These are phyloP conservation scores for Pichia thaimueangensis DNA, from an alignment of 805 yeast species.

Conservation along the genomic window DNA sequence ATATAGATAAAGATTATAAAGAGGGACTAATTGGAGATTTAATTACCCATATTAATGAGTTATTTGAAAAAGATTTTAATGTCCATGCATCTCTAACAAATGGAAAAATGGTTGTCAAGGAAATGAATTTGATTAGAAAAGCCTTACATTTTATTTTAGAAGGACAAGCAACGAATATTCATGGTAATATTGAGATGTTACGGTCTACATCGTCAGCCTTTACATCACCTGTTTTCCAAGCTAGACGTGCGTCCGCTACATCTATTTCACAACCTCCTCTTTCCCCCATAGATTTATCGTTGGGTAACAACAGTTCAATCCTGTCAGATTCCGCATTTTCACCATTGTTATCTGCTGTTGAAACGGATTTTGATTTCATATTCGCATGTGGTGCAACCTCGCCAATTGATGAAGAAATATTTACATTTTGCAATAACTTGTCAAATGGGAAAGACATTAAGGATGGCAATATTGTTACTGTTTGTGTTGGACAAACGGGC, in stretches of 20 bases:
- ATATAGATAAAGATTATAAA: slow-evolving; percentile 56
- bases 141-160: slow-evolving; percentile 50
- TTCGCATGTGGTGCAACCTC: slow-evolving; percentile 62
- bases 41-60: slow-evolving; percentile 76
- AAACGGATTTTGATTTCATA: slow-evolving; percentile 34
- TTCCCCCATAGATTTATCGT: slow-evolving; percentile 1
- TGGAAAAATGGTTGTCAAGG: slow-evolving; percentile 66
- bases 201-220: slow-evolving; percentile 9
- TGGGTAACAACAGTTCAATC: background rate
- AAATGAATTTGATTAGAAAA: slow-evolving; percentile 48
- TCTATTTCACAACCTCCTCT: background rate
- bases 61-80: slow-evolving; percentile 48
- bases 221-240: slow-evolving; percentile 11
- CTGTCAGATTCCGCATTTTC: background rate
- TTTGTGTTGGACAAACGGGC: slow-evolving; percentile 45
- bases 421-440: slow-evolving; percentile 45
- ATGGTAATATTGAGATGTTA: slow-evolving; percentile 15
- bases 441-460: slow-evolving; percentile 28
- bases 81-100: slow-evolving; percentile 75
- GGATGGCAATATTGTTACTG: slow-evolving; percentile 43
- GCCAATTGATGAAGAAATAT: slow-evolving; percentile 63
- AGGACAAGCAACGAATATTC: slow-evolving; percentile 17
- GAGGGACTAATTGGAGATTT: slow-evolving; percentile 72
- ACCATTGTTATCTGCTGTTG: background rate
- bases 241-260: background rate